phyloP scores from a whole-genome alignment of 2,329 filamentous ascomycete species.

The Pseudocercospora cruenta region DNA sequence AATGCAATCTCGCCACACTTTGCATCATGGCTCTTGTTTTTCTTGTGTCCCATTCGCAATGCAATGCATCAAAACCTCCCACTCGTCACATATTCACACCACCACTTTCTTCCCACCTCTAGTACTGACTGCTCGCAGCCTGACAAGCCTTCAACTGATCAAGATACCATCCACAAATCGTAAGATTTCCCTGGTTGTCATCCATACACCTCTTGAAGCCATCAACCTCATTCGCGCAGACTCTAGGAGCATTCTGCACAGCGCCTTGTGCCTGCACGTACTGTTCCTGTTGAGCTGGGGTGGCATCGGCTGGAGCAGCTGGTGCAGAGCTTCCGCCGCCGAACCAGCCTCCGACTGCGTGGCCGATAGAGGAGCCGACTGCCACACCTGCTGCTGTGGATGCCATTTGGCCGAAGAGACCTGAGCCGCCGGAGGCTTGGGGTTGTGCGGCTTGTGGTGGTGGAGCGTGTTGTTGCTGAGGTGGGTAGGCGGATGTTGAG shows the following conservation, averaged over 20 bases:
- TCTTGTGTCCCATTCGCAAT: neutral
- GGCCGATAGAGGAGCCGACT: constrained; percentile 91
- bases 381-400: constrained; percentile 97
- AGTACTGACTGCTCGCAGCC: constrained; percentile 53
- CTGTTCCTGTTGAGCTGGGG: constrained; percentile 27
- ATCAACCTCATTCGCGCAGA: constrained; percentile 76
- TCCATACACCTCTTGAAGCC: constrained; percentile 96
- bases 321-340: constrained; percentile 62
- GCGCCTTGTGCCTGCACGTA: constrained; percentile 33
- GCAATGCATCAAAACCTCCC: neutral
- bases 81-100: neutral
- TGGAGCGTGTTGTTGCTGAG: constrained; percentile 53
- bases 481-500: constrained; percentile 52
- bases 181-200: constrained; percentile 89
- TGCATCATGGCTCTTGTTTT: no score
- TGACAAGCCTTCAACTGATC: constrained; percentile 73
- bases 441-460: constrained; percentile 48
- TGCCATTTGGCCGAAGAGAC: constrained; percentile 95
- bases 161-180: constrained; percentile 96
- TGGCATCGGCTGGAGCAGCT: constrained; percentile 48
- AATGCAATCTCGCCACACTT: neutral
- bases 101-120: constrained; percentile 24
- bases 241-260: constrained; percentile 39
- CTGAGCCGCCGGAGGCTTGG: constrained; percentile 64
- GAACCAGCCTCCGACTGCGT: constrained; percentile 91